Conservation (phyloP, 2,329 filamentous ascomycete genomes). For the Cercospora sp. region DNA sequence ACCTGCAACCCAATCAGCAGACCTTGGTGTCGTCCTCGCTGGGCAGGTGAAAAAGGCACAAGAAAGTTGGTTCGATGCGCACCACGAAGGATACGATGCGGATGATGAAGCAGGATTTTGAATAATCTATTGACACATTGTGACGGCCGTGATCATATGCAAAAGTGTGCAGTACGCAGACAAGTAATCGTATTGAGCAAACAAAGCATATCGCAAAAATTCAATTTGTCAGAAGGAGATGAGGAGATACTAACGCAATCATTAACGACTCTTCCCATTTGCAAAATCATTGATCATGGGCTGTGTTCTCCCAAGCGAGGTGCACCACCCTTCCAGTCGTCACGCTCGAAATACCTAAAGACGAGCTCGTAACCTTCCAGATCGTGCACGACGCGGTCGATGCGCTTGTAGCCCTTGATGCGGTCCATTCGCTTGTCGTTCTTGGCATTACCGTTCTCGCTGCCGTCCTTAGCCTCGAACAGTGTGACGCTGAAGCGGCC, state of each 20-base stretch:
- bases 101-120: background rate
- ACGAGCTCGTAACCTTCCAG: slow-evolving; percentile 96
- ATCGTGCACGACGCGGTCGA: slow-evolving; percentile 95
- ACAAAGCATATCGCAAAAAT: background rate
- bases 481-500: slow-evolving; percentile 97
- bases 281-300: slow-evolving; percentile 10
- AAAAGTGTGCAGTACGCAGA: background rate
- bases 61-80: slow-evolving; percentile 1
- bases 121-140: background rate
- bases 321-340: slow-evolving; percentile 71
- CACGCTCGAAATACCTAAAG: slow-evolving; percentile 92
- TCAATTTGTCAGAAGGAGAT: background rate
- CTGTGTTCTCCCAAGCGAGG: slow-evolving; percentile 60
- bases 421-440: slow-evolving; percentile 64
- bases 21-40: background rate
- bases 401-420: slow-evolving; percentile 80
- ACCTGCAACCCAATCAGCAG: background rate
- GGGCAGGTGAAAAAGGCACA: background rate
- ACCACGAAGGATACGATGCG: background rate
- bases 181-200: background rate
- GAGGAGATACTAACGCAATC: background rate
- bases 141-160: background rate
- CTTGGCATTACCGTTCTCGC: slow-evolving; percentile 46
- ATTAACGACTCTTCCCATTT: background rate
- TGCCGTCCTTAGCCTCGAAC: slow-evolving; percentile 77